Conservation (phyloP, 169 alveolate species). For the Cryptosporidium ubiquitum region DNA sequence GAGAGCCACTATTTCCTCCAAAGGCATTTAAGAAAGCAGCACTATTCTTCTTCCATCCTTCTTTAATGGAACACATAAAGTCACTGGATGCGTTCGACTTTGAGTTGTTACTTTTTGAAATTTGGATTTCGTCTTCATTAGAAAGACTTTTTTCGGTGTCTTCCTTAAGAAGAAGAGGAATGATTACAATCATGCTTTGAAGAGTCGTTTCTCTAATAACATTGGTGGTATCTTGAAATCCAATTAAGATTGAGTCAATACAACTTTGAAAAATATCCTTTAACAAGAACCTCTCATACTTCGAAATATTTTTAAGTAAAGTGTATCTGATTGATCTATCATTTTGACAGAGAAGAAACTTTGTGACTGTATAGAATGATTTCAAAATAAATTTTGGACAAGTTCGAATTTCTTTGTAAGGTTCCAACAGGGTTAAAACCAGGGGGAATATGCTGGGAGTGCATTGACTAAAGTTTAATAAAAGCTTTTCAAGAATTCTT, state of each 20-base stretch:
- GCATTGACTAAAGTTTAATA: conserved; percentile 36
- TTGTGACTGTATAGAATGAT: conserved; percentile 3
- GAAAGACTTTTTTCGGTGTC: not conserved
- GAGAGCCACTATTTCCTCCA: conserved; percentile 28
- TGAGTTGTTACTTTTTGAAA: not conserved
- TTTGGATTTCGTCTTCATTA: not conserved
- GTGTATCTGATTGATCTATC: conserved; percentile 71
- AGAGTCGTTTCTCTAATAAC: conserved; percentile 67
- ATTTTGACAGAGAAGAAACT: conserved; percentile 35
- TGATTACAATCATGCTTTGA: conserved; percentile 64
- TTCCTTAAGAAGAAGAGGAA: conserved; percentile 39
- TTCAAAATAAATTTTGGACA: conserved; percentile 46
- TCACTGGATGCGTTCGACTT: conserved; percentile 17
- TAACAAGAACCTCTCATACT: conserved; percentile 11
- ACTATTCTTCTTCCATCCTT: conserved; percentile 64
- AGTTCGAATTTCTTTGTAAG: not conserved
- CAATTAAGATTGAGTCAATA: conserved; percentile 58
- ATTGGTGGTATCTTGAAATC: conserved; percentile 58
- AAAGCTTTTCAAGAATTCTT: conserved; percentile 36
- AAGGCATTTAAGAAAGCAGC: conserved; percentile 66
- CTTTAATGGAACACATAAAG: conserved; percentile 63
- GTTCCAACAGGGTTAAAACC: conserved; percentile 28
- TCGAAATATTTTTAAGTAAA: conserved; percentile 53
- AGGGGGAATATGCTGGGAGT: conserved; percentile 51
- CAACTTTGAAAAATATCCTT: conserved; percentile 29